Percentiles rank a stretch among this genome's conserved stretches.
Evolutionary conservation across 106 monocot genomes (phyloP).

Genomic region (Posidonia australis): DNA sequence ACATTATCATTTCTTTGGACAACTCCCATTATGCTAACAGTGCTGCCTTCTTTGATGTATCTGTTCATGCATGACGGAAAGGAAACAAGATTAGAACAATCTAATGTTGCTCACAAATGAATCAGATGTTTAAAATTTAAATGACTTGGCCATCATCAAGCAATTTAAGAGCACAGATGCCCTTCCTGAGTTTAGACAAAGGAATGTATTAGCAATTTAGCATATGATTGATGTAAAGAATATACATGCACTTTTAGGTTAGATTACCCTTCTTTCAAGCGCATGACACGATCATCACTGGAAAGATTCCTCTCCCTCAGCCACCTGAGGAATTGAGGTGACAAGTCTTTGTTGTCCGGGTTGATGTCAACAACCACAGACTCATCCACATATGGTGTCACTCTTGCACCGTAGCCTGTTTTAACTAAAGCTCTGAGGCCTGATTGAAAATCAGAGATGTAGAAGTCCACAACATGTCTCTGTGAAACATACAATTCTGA

Average conservation of each 20-base stretch:
- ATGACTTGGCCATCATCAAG: not conserved
- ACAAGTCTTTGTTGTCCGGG: slow-evolving; percentile 51
- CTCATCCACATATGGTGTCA: slow-evolving; percentile 66
- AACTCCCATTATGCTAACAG: slow-evolving; percentile 61
- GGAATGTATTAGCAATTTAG: not conserved
- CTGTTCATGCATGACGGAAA: slow-evolving; percentile 1
- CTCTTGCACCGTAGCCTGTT: slow-evolving; percentile 62
- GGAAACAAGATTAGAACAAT: not conserved
- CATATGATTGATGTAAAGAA: not conserved
- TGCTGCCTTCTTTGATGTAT: slow-evolving; percentile 60
- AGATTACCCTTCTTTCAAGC: slow-evolving; percentile 69
- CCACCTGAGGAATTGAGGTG: slow-evolving; percentile 65
- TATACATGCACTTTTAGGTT: not conserved
- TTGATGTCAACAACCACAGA: slow-evolving; percentile 40
- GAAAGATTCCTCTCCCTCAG: slow-evolving; percentile 60
- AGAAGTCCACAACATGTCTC: slow-evolving; percentile 77
- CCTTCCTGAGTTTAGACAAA: not conserved
- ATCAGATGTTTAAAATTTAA: not conserved
- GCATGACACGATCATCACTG: slow-evolving; percentile 61
- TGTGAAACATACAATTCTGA: slow-evolving; percentile 11
- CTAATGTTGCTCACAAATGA: not conserved
- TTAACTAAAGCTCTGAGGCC: slow-evolving; percentile 67
- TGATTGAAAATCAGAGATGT: slow-evolving; percentile 82
- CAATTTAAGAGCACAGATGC: too few relatives aligned
- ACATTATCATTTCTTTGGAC: slow-evolving; percentile 47